phyloP scores from a whole-genome alignment of 2,329 filamentous ascomycete species.

The Penicillium thymicola region DNA sequence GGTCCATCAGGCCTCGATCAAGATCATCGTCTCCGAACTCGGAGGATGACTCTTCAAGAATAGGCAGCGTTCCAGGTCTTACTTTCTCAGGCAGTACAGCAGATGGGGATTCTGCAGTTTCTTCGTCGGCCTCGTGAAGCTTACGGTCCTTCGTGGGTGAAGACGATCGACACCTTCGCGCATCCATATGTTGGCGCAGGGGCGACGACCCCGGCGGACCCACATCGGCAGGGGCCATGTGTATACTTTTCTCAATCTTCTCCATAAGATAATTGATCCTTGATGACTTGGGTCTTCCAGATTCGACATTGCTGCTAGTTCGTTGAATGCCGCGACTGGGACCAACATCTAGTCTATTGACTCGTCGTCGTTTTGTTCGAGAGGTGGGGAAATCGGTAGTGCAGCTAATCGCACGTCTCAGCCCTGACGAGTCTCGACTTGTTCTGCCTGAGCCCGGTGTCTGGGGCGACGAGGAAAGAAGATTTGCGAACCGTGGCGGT shows the following conservation, averaged over 20 bases:
- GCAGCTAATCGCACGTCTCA: slow-evolving; percentile 67
- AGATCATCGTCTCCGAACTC: slow-evolving; percentile 50
- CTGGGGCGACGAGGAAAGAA: slow-evolving; percentile 69
- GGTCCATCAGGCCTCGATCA: slow-evolving; percentile 45
- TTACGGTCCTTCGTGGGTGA: slow-evolving; percentile 31
- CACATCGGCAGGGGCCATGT: slow-evolving; percentile 30
- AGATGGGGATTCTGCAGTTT: slow-evolving; percentile 1
- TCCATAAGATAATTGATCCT: slow-evolving; percentile 60
- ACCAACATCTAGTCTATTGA: slow-evolving; percentile 49
- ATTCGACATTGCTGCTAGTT: slow-evolving; percentile 39
- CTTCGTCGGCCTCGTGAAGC: not conserved
- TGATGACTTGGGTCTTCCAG: slow-evolving; percentile 42
- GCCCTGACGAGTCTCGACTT: slow-evolving; percentile 45
- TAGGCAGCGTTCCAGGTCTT: slow-evolving; percentile 1
- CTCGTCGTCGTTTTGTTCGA: slow-evolving; percentile 60
- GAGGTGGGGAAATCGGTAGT: slow-evolving; percentile 65
- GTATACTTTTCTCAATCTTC: slow-evolving; percentile 57
- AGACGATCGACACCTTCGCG: slow-evolving; percentile 29
- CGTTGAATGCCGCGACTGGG: slow-evolving; percentile 46
- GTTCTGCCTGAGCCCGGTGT: slow-evolving; percentile 50
- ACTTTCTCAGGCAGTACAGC: not conserved
- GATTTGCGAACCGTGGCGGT: slow-evolving; percentile 60
- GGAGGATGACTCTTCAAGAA: slow-evolving; percentile 33
- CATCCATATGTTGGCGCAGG: slow-evolving; percentile 34
- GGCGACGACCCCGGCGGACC: slow-evolving; percentile 46